Base-by-base conservation (phyloP, 1,284 basidiomycete genomes). In the Tylopilus sp. region DNA sequence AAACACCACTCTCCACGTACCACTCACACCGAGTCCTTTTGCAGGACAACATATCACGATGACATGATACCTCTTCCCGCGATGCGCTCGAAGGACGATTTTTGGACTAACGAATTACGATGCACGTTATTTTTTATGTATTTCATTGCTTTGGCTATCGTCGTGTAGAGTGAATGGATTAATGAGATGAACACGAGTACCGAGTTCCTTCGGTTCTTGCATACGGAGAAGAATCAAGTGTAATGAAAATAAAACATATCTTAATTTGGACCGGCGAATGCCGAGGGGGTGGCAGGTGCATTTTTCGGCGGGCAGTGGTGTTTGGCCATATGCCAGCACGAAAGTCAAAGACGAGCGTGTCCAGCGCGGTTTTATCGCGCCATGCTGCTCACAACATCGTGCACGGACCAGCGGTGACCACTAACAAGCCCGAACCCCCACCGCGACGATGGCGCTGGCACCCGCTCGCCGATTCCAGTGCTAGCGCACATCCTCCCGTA, bases 381-480 rank as follows among this genome's bases (percentile, higher is more conserved):
- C 39, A 50, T 49, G 53, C 51, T 23, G 21, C 21, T 6, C 21
- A 6, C 21, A 23, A 23, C 21, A 23, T 23, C 33, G 43, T 35
- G 41, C 54, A 62, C 45, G 48, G 54, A 50, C 56, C 56, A 52
- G 19, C 43, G 41, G 52, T 34, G 47, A 31, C 41, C 6, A 44
- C 43, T 46, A 49, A 44, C 51, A 48, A 46, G 47, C 4, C 51
- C 2, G 51, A 12, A 44, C 40, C 45, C 63, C 41, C 41, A n/a
- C 41, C 49, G 2, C 62, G 68, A 52, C 58, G 70, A 48, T 89
- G 87, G 86, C 71, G 78, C 48, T 91, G 88, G 88, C 72, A 75
- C 49, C 75, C 78, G 37, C 72, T 95, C 46, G 84, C 88, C 33
- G 86, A 90, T 65, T 78, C 82, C 26, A 77, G 79, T 52, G 76